Evolutionary conservation across 176 grass and related monocot species (phyloP).

Genomic region (Poa pratensis): DNA sequence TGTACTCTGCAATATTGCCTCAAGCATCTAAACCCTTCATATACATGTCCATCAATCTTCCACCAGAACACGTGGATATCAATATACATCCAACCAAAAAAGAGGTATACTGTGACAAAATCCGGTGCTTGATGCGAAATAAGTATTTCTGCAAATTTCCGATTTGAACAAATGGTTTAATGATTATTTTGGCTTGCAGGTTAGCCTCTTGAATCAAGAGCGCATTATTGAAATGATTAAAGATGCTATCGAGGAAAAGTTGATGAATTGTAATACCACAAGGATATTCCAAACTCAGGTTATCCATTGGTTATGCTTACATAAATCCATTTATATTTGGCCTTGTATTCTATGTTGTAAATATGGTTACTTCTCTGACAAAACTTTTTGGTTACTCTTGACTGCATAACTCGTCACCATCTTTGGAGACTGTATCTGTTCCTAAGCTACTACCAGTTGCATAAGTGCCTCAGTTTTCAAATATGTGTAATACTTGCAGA

Average conservation of each 20-base stretch:
- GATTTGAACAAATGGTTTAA: neutral
- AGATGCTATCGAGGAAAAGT: conserved; percentile 72
- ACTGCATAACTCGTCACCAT: neutral
- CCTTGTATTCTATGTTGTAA: neutral
- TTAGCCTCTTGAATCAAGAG: conserved; percentile 97
- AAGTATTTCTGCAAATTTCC: conserved; percentile 2
- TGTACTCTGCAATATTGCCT: conserved; percentile 82
- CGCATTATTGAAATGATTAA: conserved; percentile 84
- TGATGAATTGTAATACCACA: conserved; percentile 88
- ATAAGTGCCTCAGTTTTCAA: neutral
- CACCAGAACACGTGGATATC: conserved; percentile 88
- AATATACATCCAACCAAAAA: conserved; percentile 98
- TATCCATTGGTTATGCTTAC: conserved; percentile 29
- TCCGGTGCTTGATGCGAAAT: neutral
- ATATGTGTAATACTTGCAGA: neutral
- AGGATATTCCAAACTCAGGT: conserved; percentile 97
- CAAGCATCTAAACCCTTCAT: conserved; percentile 98
- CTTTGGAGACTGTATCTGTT: neutral
- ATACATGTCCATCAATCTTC: conserved; percentile 96
- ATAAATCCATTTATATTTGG: neutral
- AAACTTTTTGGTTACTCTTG: conserved; percentile 8
- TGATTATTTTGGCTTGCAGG: conserved; percentile 57
- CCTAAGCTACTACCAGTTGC: neutral
- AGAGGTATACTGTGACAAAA: conserved; percentile 62
- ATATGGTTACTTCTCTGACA: neutral